A percentile compares a stretch with the other conserved stretches of the same genome.
Conservation (phyloP, 108 stramenopile species). For the Nitzschia sp. region DNA sequence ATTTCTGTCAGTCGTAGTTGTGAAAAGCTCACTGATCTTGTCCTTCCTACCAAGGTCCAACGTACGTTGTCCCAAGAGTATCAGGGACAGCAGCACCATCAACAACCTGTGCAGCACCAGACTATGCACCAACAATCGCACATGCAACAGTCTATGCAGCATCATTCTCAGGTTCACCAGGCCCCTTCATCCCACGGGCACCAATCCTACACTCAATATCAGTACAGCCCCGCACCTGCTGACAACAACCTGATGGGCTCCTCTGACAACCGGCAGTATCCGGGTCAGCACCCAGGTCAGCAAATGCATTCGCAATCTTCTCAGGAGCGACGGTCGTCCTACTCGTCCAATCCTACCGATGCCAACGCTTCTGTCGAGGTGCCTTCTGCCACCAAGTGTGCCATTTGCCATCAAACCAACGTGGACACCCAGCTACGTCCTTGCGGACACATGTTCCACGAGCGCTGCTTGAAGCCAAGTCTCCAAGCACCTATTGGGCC, state of each 20-base stretch:
- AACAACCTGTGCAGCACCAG: constrained; percentile 18
- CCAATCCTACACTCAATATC: constrained; percentile 23
- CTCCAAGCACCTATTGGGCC: constrained; percentile 65
- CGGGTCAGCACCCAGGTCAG: constrained; percentile 41
- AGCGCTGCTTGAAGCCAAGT: constrained; percentile 81
- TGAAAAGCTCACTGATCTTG: constrained; percentile 86
- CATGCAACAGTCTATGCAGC: neutral
- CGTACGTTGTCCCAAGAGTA: constrained; percentile 82
- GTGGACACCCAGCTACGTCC: constrained; percentile 90
- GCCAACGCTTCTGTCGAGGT: constrained; percentile 63
- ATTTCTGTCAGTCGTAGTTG: constrained; percentile 80
- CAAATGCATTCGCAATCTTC: constrained; percentile 17
- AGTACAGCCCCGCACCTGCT: constrained; percentile 15
- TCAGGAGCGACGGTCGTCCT: constrained; percentile 3
- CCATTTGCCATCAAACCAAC: constrained; percentile 62
- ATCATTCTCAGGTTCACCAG: neutral
- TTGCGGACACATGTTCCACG: constrained; percentile 91
- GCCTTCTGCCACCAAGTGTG: constrained; percentile 73
- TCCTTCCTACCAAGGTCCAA: constrained; percentile 83
- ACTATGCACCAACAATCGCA: constrained; percentile 16
- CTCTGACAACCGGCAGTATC: constrained; percentile 39
- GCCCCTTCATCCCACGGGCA: neutral
- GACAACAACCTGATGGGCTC: constrained; percentile 3
- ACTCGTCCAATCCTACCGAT: constrained; percentile 23
- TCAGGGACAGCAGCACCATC: constrained; percentile 60